Percentiles rank a stretch among this genome's conserved stretches.
phyloP scores from a whole-genome alignment of 257 asterid genomes.

The Verbascum thapsus region DNA sequence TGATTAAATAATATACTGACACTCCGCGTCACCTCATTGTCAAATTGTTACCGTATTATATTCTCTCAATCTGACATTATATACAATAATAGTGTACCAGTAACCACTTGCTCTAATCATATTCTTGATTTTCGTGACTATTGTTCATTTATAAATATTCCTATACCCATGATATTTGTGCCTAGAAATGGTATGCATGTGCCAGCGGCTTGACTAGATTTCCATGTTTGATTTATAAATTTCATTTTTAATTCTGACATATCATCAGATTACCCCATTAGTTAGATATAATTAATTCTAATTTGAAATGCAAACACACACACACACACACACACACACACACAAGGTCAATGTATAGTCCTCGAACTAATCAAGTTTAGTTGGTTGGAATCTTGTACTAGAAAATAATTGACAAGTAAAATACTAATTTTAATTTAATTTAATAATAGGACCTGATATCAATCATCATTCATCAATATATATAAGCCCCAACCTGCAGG shows the following conservation, averaged over 20 bases:
- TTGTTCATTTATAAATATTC: background rate
- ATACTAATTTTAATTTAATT: background rate
- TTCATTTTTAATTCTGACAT: background rate
- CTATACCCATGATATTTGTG: background rate
- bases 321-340: background rate
- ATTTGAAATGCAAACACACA: background rate
- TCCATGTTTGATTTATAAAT: background rate
- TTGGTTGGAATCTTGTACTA: constrained; percentile 38
- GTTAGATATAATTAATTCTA: background rate
- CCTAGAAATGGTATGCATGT: background rate
- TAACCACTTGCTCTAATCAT: constrained; percentile 38
- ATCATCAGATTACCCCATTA: background rate
- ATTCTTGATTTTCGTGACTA: constrained; percentile 16
- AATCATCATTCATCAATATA: constrained; percentile 12
- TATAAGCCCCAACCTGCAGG: background rate
- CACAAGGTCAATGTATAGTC: constrained; percentile 26
- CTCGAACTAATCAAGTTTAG: constrained; percentile 30
- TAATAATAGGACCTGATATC: background rate
- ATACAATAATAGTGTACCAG: constrained; percentile 12
- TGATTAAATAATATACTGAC: constrained; percentile 14
- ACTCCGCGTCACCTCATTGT: constrained; percentile 32
- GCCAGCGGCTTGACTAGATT: no score
- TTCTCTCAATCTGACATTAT: constrained; percentile 25
- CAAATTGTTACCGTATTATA: constrained; percentile 28
- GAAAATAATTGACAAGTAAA: background rate